Conservation (phyloP, 306 rosid species). For the Medicago ruthenica region DNA sequence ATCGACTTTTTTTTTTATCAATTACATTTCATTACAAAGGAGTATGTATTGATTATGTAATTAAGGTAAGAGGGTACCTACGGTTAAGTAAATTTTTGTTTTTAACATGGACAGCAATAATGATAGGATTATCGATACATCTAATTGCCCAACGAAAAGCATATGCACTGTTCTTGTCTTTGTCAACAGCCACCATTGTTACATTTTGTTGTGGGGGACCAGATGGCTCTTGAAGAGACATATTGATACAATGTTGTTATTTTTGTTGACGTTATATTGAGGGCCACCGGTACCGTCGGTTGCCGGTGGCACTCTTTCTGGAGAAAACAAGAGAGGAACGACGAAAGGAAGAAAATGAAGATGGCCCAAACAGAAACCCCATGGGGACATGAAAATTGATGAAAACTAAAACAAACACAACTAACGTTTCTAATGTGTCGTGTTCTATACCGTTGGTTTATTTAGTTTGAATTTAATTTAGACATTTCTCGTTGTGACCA, state of each 20-base stretch:
- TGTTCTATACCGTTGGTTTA: not conserved
- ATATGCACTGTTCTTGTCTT: constrained; percentile 73
- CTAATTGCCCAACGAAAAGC: constrained; percentile 88
- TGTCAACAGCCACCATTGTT: constrained; percentile 82
- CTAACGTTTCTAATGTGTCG: not conserved
- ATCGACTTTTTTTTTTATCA: too few relatives aligned
- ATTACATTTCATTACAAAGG: too few relatives aligned
- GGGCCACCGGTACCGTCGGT: constrained; percentile 7
- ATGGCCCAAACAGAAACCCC: not conserved
- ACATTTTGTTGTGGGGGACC: constrained; percentile 46
- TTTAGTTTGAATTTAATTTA: not conserved
- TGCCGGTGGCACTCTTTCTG: not conserved
- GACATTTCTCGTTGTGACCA: constrained; percentile 1
- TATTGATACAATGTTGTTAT: not conserved
- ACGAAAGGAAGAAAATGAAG: not conserved
- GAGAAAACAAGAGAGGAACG: not conserved
- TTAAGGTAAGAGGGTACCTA: constrained; percentile 69
- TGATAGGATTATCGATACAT: constrained; percentile 61
- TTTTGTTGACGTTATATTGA: not conserved
- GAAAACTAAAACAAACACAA: not conserved
- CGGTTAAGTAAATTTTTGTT: constrained; percentile 60
- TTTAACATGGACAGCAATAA: constrained; percentile 71
- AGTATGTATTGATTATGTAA: too few relatives aligned
- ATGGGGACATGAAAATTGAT: not conserved
- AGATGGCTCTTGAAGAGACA: constrained; percentile 47